Base-by-base conservation (phyloP, 495 filamentous ascomycete species). In the Astrothelium macrocarpum region DNA sequence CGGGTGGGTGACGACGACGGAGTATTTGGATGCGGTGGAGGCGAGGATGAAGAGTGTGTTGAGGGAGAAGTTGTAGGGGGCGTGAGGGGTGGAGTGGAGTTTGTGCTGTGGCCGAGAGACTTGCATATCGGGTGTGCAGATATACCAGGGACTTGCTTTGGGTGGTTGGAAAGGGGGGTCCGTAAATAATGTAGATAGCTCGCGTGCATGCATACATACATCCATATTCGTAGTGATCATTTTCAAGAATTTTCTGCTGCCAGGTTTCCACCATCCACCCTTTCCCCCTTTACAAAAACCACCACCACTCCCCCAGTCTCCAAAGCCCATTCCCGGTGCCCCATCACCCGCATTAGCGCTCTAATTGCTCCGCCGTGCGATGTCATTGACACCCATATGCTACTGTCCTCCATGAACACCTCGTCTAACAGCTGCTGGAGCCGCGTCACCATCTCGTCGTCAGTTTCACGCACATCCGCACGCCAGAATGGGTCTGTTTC, bases 1-100 rank as follows among this genome's bases (percentile, higher is more conserved):
- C 65, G 49, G 49, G 20, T 97, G 90, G 79, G 94, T 93, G 53
- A 95, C 90, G 16, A 98, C 94, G 61, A 80, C 76, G 64, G 89
- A 91, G 78, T 97, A 95, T 79, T 73, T 97, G 75, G 81, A 86
- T 70, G 92, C 92, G 11, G 90, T 97, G 59, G 92, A 96, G 85
- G 83, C 82, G 75, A 78, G 90, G 73, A 77, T 97, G 75, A 90
- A 89, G 84, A 62, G 75, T 28, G 80, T 78, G 73, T 73, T 88
- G 63, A 77, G 73, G 71, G 81, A 84, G 77, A 80, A 77, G 68
- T 64, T 81, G 46, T 80, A 72, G 60, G 11, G 9, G 9, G 36
- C 10, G 18, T 42, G 18, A 42, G 36, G 18, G 36, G 18, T 42
- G 36, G n/a, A n/a, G n/a, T n/a, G n/a, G n/a, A n/a, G n/a, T n/a